Base-by-base conservation (phyloP, 2,329 filamentous ascomycete species). In the Botryotinia globosa region DNA sequence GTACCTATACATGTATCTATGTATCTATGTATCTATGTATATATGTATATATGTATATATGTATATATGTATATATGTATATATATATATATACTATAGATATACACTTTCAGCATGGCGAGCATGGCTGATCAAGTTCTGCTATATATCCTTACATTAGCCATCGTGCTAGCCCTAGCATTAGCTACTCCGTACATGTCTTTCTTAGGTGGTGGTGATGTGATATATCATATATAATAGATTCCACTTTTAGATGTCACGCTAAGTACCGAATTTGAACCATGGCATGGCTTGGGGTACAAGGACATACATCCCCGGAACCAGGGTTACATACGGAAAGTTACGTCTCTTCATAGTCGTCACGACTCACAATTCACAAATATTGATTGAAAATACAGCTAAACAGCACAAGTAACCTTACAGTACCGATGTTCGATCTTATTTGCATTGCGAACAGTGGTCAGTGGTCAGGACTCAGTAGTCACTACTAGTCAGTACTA, bases 301-400 rank as follows among this genome's bases (percentile, higher is more conserved):
- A 68, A 39, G 48, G 48, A 42, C 32, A 56, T 18, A 44, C n/a
- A 56, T 44, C 48, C 65, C 65, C 48, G 65, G 65, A 56, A 32
- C 37, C 16, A 58, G 65, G 65, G 18, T 56, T 20, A 32, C 18
- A 48, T 20, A 32, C 18, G 65, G 48, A 16, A 68, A 42, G 65
- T 68, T 68, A 42, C 48, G 34, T 42, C 37, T 37, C 65, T 29
- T 18, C 14, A 29, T 39, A 66, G 22, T 2, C 34, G 25, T 34
- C 9, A n/a, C n/a, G n/a, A n/a, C n/a, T n/a, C n/a, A n/a, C n/a
- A n/a, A n/a, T n/a, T n/a, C n/a, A 56, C 16, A 67, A 37, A 42
- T 42, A 67, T 54, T 37, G 48, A 39, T 61, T 39, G 14, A n/a
- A n/a, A 39, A n/a, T n/a, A n/a, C n/a, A n/a, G n/a, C n/a, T n/a